These are phyloP conservation scores for Fusarium secorum DNA, from an alignment of 2,329 filamentous ascomycete genomes.

Conservation along the genomic window DNA sequence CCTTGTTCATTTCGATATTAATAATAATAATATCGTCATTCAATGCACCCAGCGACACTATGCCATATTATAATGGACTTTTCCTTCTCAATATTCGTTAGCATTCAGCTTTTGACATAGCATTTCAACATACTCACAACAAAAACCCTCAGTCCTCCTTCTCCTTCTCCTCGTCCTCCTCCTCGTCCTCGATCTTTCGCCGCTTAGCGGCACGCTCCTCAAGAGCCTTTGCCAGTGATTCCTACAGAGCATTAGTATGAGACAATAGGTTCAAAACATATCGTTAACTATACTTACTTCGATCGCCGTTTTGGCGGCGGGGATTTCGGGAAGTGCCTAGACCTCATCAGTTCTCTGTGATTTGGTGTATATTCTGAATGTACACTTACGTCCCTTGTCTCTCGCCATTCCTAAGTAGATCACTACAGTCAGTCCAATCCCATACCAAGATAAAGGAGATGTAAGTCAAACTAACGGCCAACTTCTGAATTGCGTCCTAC, in stretches of 20 bases:
- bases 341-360: too few species aligned
- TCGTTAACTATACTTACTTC: too few species aligned
- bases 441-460: too few species aligned
- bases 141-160: background rate
- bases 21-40: background rate
- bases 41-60: background rate
- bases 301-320: too few species aligned
- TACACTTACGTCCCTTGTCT: too few species aligned
- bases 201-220: background rate
- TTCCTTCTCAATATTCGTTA: background rate
- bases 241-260: background rate
- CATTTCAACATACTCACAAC: background rate
- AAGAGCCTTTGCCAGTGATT: fast-evolving
- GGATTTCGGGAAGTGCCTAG: too few species aligned
- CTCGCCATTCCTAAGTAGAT: too few species aligned
- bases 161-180: background rate
- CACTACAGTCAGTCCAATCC: too few species aligned
- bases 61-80: background rate
- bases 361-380: too few species aligned
- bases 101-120: background rate
- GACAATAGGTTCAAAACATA: too few species aligned
- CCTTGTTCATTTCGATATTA: background rate
- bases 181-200: background rate
- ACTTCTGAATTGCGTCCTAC: too few species aligned
- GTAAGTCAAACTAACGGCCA: too few species aligned